These are phyloP conservation scores for Boletellus sp. DNA, from an alignment of 768 basidiomycete species.

Conservation along the genomic window DNA sequence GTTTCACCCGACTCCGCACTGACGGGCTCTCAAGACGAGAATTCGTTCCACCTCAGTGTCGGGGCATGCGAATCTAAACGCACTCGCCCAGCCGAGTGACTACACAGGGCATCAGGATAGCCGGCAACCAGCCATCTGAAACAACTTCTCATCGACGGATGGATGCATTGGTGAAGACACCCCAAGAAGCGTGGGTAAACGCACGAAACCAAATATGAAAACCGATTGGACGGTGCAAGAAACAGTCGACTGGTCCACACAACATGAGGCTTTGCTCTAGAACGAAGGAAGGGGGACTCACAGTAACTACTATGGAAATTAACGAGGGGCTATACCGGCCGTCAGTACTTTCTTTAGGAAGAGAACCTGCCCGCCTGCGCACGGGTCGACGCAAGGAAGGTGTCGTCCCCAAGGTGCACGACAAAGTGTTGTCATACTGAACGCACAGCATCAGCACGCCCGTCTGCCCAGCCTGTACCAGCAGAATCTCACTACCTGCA, in stretches of 20 bases:
- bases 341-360: conserved; percentile 8
- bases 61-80: neutral
- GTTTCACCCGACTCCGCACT: neutral
- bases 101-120: conserved; percentile 17
- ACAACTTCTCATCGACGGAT: conserved; percentile 12
- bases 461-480: neutral
- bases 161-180: neutral
- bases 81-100: conserved; percentile 15
- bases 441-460: conserved; percentile 1
- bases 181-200: conserved; percentile 3
- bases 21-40: conserved; percentile 17
- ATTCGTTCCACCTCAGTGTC: conserved; percentile 1
- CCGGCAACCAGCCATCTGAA: conserved; percentile 19
- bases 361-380: conserved; percentile 15
- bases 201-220: conserved; percentile 25
- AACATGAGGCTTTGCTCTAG: conserved; percentile 12
- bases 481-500: conserved; percentile 13
- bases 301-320: conserved; percentile 21
- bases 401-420: conserved; percentile 18
- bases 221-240: conserved; percentile 21
- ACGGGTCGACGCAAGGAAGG: conserved; percentile 13
- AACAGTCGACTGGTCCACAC: conserved; percentile 15
- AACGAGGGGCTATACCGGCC: conserved; percentile 13
- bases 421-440: conserved; percentile 24
- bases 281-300: conserved; percentile 6